phyloP scores from a whole-genome alignment of 306 rosid genomes.

The Casuarina equisetifolia region DNA sequence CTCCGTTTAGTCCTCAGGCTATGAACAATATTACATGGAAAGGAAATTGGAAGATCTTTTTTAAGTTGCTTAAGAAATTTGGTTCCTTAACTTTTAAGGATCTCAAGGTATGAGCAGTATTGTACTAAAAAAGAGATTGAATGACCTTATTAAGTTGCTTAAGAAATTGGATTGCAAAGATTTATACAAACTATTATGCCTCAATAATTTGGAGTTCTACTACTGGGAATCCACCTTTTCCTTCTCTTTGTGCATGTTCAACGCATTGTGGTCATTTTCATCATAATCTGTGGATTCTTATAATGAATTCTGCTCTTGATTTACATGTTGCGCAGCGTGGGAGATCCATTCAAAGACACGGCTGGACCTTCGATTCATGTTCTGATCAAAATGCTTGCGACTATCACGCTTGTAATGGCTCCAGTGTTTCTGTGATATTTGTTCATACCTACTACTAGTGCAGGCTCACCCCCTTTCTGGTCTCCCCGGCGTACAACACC shows the following conservation, averaged over 20 bases:
- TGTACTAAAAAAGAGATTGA: background rate
- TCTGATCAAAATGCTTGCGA: conserved; percentile 95
- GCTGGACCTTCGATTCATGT: conserved; percentile 98
- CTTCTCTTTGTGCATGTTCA: background rate
- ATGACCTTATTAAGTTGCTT: background rate
- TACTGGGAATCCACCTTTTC: background rate
- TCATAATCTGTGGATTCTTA: background rate
- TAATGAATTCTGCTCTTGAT: background rate
- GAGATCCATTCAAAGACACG: conserved; percentile 98
- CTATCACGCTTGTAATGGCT: conserved; percentile 97
- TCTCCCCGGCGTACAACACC: conserved; percentile 33
- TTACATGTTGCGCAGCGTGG: conserved; percentile 63
- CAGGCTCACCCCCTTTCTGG: conserved; percentile 22
- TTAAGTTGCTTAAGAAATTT: too few relatives aligned
- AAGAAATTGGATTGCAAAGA: background rate
- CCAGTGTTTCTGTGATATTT: conserved; percentile 84
- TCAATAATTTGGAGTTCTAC: background rate
- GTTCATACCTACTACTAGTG: conserved; percentile 28
- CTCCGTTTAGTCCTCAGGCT: too few relatives aligned
- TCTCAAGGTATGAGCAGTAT: background rate
- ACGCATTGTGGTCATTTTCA: background rate
- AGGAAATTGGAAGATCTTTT: too few relatives aligned
- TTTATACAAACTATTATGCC: background rate
- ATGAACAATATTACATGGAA: too few relatives aligned
- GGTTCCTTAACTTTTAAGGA: background rate